Conservation (phyloP, 129 eudicot genomes). For the Flaveria ramosissima region DNA sequence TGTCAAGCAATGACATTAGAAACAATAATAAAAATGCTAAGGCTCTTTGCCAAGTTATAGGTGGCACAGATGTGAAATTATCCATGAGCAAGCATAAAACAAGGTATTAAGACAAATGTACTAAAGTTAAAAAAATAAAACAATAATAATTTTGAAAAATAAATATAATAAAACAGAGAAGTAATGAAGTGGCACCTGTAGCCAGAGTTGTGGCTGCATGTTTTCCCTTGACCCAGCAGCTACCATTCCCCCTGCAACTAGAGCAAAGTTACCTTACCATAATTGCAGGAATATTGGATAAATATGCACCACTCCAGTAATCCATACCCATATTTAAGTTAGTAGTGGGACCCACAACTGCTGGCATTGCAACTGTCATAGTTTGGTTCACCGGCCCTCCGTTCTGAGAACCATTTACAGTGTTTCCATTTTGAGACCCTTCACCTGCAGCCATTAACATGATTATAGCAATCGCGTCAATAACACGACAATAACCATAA, state of each 20-base stretch:
- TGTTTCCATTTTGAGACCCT: conserved; percentile 66
- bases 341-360: conserved; percentile 64
- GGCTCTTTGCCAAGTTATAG: neutral
- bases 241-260: conserved; percentile 63
- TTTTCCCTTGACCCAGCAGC: conserved; percentile 63
- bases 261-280: conserved; percentile 56
- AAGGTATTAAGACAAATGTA: neutral
- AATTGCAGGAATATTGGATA: conserved; percentile 57
- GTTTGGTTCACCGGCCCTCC: conserved; percentile 68
- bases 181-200: conserved; percentile 50
- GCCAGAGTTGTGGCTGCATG: conserved; percentile 65
- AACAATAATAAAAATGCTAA: neutral
- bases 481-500: neutral
- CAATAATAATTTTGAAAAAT: neutral
- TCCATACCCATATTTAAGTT: conserved; percentile 81
- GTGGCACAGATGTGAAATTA: neutral
- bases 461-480: conserved; percentile 3
- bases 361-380: conserved; percentile 47
- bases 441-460: conserved; percentile 51
- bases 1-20: conserved; percentile 12
- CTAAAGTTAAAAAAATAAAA: neutral
- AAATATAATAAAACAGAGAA: neutral
- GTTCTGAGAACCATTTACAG: conserved; percentile 60
- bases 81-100: conserved; percentile 2
- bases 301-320: conserved; percentile 50